Conservation (phyloP, 192 early-diverging fungal genomes). For the Umbelopsis sp. region DNA sequence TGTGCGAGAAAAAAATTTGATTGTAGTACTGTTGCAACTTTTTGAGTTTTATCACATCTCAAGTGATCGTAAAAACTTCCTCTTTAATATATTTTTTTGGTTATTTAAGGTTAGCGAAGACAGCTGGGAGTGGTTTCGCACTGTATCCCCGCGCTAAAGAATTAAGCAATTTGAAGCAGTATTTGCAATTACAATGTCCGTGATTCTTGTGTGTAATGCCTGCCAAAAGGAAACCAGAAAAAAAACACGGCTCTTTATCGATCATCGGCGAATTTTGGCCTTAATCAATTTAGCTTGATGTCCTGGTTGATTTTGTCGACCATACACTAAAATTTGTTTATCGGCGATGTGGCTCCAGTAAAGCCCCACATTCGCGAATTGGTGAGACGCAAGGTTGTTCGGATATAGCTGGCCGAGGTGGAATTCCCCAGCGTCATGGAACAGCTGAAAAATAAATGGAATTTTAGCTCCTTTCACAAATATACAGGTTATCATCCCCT, state of each 20-base stretch:
- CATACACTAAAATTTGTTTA: conserved; percentile 8
- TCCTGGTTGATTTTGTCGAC: not conserved
- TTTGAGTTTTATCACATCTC: not conserved
- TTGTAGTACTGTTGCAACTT: not conserved
- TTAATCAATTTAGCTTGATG: not conserved
- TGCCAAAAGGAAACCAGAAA: not conserved
- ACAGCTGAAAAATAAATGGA: not conserved
- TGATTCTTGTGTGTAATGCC: not conserved
- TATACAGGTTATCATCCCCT: too few species aligned
- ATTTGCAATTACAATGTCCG: not conserved
- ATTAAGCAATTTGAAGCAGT: not conserved
- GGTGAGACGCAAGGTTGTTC: not conserved
- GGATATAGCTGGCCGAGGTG: not conserved
- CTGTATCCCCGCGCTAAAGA: not conserved
- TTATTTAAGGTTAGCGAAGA: too few species aligned
- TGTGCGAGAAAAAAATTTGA: not conserved
- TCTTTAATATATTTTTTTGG: too few species aligned
- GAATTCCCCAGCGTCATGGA: not conserved
- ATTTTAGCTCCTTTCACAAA: too few species aligned
- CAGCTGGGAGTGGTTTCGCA: not conserved
- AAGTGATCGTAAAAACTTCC: too few species aligned
- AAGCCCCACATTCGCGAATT: not conserved
- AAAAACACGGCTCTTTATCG: not conserved
- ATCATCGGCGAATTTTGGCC: conserved; percentile 18
- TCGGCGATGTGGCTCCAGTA: not conserved